A percentile compares a stretch with the other conserved stretches of the same genome.
Conservation (phyloP, 2,329 filamentous ascomycete species). For the Curvularia sp. region DNA sequence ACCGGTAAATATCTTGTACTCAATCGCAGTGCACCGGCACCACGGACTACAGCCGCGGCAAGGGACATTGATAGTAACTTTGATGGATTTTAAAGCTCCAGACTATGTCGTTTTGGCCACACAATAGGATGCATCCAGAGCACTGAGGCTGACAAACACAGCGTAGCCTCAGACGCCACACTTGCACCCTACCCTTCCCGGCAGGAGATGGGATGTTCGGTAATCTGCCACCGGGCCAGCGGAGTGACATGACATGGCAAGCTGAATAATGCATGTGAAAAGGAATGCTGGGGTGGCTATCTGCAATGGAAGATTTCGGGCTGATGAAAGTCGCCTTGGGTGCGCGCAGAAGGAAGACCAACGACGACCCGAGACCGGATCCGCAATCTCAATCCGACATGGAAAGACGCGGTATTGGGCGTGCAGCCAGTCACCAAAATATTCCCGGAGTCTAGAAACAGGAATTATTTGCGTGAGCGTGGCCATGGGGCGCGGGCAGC, state of each 20-base stretch:
- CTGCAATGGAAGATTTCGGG: not conserved
- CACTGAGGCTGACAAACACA: conserved; percentile 12
- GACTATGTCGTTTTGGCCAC: conserved; percentile 2
- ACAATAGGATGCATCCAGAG: conserved; percentile 11
- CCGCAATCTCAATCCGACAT: not conserved
- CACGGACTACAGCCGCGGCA: not conserved
- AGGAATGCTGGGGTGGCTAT: not conserved
- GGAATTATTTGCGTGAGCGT: conserved; percentile 15
- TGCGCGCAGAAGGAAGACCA: not conserved
- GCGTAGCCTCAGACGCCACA: conserved; percentile 16
- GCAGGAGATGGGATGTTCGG: conserved; percentile 7
- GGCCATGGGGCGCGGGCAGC: conserved; percentile 14
- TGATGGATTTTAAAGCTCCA: too few species aligned
- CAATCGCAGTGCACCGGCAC: not conserved
- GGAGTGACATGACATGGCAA: conserved; percentile 3
- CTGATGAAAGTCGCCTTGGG: not conserved
- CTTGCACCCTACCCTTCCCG: conserved; percentile 10
- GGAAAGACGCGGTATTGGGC: conserved; percentile 9
- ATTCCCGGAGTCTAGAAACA: conserved; percentile 1
- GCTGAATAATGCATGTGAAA: conserved; percentile 4
- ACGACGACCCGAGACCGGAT: conserved; percentile 1
- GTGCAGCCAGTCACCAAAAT: conserved; percentile 6
- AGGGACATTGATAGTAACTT: not conserved
- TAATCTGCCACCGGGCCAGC: conserved; percentile 3
- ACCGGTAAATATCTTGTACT: not conserved